Percentiles rank a stretch among this genome's conserved stretches.
These are phyloP conservation scores for Phaeosphaeria sp. DNA, from an alignment of 2,329 filamentous ascomycete species.

Conservation along the genomic window DNA sequence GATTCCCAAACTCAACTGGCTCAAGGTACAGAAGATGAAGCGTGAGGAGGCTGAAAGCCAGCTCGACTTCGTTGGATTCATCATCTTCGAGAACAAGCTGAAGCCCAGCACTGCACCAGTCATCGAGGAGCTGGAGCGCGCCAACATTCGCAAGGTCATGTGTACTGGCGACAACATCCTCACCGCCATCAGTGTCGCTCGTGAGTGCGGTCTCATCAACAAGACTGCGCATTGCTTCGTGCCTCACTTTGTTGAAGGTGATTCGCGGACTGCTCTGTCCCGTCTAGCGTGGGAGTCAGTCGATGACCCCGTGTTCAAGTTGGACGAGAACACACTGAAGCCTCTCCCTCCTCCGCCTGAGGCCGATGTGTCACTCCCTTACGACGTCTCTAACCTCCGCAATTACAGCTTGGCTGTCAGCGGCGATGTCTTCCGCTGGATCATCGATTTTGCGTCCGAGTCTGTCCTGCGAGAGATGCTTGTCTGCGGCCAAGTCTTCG, in stretches of 20 bases:
- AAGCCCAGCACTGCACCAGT: constrained; percentile 85
- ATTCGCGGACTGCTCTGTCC: constrained; percentile 75
- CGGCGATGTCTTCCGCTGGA: constrained; percentile 96
- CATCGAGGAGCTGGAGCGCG: constrained; percentile 79
- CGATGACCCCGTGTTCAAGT: constrained; percentile 78
- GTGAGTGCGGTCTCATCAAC: constrained; percentile 86
- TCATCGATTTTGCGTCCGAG: constrained; percentile 88
- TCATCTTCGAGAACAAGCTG: constrained; percentile 98
- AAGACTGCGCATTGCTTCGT: constrained; percentile 88
- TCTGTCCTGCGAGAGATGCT: constrained; percentile 86
- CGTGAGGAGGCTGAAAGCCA: constrained; percentile 82
- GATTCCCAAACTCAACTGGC: constrained; percentile 86
- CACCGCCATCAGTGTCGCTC: constrained; percentile 92
- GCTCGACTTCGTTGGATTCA: constrained; percentile 91
- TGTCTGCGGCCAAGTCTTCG: constrained; percentile 89
- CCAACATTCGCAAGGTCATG: constrained; percentile 91
- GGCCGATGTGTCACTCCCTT: constrained; percentile 82
- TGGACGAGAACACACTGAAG: constrained; percentile 82
- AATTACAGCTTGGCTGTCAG: constrained; percentile 90
- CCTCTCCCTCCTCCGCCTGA: constrained; percentile 75
- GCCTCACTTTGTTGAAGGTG: constrained; percentile 83
- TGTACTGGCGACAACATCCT: constrained; percentile 98
- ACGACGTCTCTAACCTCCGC: constrained; percentile 78
- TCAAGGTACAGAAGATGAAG: constrained; percentile 93
- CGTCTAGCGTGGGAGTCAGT: constrained; percentile 90